Base-by-base conservation (phyloP, 139 green algal genomes). In the Edaphochlamys debaryana region DNA sequence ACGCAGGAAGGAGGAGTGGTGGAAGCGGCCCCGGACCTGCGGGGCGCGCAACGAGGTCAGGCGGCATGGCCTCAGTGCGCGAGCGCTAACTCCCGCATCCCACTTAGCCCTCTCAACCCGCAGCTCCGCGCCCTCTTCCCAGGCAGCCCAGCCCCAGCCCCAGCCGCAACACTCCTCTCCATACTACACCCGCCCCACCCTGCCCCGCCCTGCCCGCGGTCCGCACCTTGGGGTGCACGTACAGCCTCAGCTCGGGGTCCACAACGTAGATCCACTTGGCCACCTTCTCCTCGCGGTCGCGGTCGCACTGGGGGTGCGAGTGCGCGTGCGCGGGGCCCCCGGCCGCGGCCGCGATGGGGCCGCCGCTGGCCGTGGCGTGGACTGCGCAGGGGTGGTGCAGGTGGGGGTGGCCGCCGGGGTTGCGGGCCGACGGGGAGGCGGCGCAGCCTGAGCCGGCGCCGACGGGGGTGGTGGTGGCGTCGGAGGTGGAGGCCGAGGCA, bases 201-300 rank as follows among this genome's bases (percentile, higher is more conserved):
- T 25, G 69, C 6, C 42, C 42, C 19, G 29, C 58, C 30, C 70
- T 68, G 29, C 69, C 69, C 1, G 40, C 52, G 56, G 5, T 8
- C 15, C 63, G 19, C 9, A 87, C 86, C 79, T 93, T 93, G 40
- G 86, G 82, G 62, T 90, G 84, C 8, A 94, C 86, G 83, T 91
- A 94, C 37, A 93, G 78, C 7, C 89, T 67, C n/a, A 84, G 69
- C 48, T 79, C 69, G 34, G 82, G 85, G 56, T 93, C 91, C n/a
- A 90, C 83, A 32, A 93, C 91, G 38, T 86, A 94, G 30, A 95
- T 95, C 92, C 92, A 95, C 79, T 93, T 95, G 77, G 79, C 50
- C 54, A 70, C 80, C 77, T 93, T 92, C 42, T 87, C 81, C 13
- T 87, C 56, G 37, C 25, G 6, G 56, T 62, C 52, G 17, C 52